A percentile compares a stretch with the other conserved stretches of the same genome.
phyloP scores from a whole-genome alignment of 768 basidiomycete species.

The Russula olivacea region DNA sequence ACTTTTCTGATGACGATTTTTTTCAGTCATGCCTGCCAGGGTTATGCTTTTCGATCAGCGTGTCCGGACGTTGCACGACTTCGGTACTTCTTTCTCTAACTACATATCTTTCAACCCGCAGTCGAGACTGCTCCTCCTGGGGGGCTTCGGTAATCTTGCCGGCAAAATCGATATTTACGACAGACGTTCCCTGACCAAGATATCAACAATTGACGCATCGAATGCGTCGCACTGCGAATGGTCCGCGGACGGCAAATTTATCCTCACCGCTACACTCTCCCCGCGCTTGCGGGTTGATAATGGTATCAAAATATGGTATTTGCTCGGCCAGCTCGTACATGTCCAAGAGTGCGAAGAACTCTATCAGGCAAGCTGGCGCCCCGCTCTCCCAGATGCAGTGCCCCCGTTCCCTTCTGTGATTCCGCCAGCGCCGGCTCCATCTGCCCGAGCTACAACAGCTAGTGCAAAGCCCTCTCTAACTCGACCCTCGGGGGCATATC shows the following conservation, averaged over 20 bases:
- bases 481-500: constrained; percentile 82
- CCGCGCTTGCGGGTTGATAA: constrained; percentile 96
- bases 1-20: background rate
- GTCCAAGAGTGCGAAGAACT: constrained; percentile 79
- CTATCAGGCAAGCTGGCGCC: constrained; percentile 85
- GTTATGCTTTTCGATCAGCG: constrained; percentile 88
- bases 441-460: constrained; percentile 40
- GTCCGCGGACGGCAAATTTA: constrained; percentile 89
- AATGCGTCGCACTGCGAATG: constrained; percentile 95
- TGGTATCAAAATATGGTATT: constrained; percentile 95
- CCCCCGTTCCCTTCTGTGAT: constrained; percentile 62
- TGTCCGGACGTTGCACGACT: constrained; percentile 82
- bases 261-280: constrained; percentile 93
- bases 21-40: constrained; percentile 89
- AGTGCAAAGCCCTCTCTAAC: constrained; percentile 49
- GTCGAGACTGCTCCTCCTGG: constrained; percentile 78
- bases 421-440: constrained; percentile 63
- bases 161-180: constrained; percentile 93
- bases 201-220: constrained; percentile 76
- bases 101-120: constrained; percentile 95
- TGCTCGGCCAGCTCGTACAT: constrained; percentile 81
- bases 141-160: constrained; percentile 95
- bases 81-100: constrained; percentile 85
- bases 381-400: constrained; percentile 57
- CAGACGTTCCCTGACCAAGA: constrained; percentile 74